Evolutionary conservation across 2,329 filamentous ascomycete species (phyloP).

Genomic region (Plenodomus tracheiphilus): DNA sequence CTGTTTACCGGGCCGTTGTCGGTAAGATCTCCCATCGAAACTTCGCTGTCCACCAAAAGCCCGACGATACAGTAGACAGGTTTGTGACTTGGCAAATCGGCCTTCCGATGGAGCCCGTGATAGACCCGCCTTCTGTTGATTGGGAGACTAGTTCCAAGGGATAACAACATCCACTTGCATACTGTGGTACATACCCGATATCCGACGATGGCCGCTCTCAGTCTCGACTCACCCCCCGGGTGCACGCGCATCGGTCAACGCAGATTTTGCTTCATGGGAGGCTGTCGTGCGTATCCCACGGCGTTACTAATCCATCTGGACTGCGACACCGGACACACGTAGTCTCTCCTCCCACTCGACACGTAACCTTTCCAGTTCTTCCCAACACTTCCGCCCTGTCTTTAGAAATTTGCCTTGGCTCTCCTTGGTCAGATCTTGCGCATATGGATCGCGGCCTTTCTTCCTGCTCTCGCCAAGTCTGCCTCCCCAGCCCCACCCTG

Average conservation of each 20-base stretch:
- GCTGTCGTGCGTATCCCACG: neutral
- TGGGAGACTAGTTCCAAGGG: neutral
- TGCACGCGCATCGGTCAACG: neutral
- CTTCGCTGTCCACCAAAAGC: neutral
- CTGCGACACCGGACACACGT: constrained; percentile 42
- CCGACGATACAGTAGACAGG: neutral
- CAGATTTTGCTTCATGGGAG: neutral
- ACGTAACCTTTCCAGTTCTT: constrained; percentile 72
- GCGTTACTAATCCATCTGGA: constrained; percentile 27
- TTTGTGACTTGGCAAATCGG: neutral
- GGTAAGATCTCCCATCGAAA: neutral
- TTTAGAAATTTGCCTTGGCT: constrained; percentile 64
- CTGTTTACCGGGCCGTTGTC: neutral
- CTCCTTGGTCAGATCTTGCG: constrained; percentile 63
- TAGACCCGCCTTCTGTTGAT: neutral
- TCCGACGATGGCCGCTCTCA: neutral
- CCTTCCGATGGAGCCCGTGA: neutral
- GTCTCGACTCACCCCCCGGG: neutral
- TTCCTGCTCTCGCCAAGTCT: constrained; percentile 55
- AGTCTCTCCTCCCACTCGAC: constrained; percentile 60
- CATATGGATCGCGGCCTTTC: constrained; percentile 61
- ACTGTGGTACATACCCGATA: too few species aligned
- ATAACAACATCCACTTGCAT: neutral
- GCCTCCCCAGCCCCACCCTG: constrained; percentile 76
- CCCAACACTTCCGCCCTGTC: constrained; percentile 66